These are phyloP conservation scores for Beta lomatogona DNA, from an alignment of 179 eudicot species.

Conservation along the genomic window DNA sequence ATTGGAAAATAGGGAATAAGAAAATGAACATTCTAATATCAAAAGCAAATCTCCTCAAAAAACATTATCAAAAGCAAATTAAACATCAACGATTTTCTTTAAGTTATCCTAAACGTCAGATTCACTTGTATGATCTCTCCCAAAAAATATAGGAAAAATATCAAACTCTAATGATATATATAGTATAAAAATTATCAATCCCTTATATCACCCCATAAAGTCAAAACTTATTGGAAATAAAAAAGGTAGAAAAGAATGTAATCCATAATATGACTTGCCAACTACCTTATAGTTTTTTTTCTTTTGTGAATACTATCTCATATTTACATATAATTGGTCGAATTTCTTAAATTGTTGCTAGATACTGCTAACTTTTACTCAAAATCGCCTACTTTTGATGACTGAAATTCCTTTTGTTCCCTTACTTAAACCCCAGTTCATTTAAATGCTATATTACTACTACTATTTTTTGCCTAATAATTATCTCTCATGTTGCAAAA, in stretches of 20 bases:
- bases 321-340: too few relatives aligned
- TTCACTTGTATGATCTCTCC: neutral
- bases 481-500: too few relatives aligned
- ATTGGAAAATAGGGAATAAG: too few relatives aligned
- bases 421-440: too few relatives aligned
- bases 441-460: too few relatives aligned
- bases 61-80: neutral
- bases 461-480: too few relatives aligned
- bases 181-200: neutral
- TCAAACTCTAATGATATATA: neutral
- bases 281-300: neutral
- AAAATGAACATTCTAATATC: neutral
- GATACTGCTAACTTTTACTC: too few relatives aligned
- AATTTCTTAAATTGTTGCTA: too few relatives aligned
- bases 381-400: too few relatives aligned
- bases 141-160: neutral
- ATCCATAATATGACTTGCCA: neutral
- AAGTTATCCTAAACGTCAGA: neutral
- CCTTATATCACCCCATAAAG: neutral
- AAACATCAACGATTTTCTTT: neutral
- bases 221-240: neutral
- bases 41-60: too few relatives aligned
- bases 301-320: too few relatives aligned
- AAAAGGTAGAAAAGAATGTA: neutral
- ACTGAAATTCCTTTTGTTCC: too few relatives aligned